These are phyloP conservation scores for Microcyclospora tardicrescens DNA, from an alignment of 2,329 filamentous ascomycete species.

Conservation along the genomic window DNA sequence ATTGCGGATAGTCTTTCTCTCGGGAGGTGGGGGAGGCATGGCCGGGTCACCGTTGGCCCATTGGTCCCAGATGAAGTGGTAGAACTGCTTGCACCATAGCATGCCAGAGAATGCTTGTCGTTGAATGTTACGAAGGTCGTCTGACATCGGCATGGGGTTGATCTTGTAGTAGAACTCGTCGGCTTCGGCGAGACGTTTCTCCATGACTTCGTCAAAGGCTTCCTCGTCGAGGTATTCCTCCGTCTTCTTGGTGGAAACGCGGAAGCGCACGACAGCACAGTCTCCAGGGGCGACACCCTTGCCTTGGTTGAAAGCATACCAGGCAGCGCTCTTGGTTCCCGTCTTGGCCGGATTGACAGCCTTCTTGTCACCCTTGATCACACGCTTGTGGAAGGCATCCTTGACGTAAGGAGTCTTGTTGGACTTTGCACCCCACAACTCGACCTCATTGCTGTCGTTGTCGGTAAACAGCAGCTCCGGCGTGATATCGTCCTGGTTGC, in stretches of 20 bases:
- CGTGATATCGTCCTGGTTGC: constrained; percentile 67
- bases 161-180: constrained; percentile 94
- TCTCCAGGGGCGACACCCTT: constrained; percentile 80
- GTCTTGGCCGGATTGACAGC: constrained; percentile 67
- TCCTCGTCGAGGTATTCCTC: constrained; percentile 82
- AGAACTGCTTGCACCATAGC: constrained; percentile 98
- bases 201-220: constrained; percentile 78
- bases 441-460: constrained; percentile 80
- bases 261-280: constrained; percentile 89
- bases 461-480: constrained; percentile 85
- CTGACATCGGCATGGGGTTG: constrained; percentile 83
- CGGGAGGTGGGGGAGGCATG: constrained; percentile 72
- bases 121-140: constrained; percentile 89
- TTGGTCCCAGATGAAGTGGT: constrained; percentile 93
- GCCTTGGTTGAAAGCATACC: constrained; percentile 83
- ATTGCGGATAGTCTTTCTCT: constrained; percentile 71
- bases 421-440: constrained; percentile 55
- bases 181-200: constrained; percentile 73
- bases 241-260: constrained; percentile 57
- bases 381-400: constrained; percentile 82
- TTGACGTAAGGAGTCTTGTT: constrained; percentile 83
- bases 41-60: constrained; percentile 91
- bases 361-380: constrained; percentile 67
- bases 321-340: constrained; percentile 82
- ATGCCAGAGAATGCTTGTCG: constrained; percentile 89